Percentiles rank a stretch among this genome's conserved stretches.
These are phyloP conservation scores for Aspergillus terreus DNA, from an alignment of 2,329 filamentous ascomycete genomes.

Conservation along the genomic window DNA sequence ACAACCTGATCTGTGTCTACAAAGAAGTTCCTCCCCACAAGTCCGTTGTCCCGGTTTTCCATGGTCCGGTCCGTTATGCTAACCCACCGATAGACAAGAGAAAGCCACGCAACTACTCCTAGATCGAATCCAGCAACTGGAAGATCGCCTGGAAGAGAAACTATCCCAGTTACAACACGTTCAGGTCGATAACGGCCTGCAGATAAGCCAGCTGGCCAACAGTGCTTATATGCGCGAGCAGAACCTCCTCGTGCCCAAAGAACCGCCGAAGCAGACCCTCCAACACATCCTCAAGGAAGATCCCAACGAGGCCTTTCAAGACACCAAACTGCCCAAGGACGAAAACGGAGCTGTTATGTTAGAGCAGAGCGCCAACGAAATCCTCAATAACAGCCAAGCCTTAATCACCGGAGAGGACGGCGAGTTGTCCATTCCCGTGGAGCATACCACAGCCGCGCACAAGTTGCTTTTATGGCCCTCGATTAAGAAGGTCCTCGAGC, in stretches of 20 bases:
- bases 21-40: constrained; percentile 88
- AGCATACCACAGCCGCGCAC: constrained; percentile 88
- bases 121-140: constrained; percentile 30
- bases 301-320: constrained; percentile 6
- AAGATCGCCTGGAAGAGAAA: constrained; percentile 27
- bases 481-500: constrained; percentile 60
- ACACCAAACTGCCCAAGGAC: constrained; percentile 12
- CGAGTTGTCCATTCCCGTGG: constrained; percentile 69
- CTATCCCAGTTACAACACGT: constrained; percentile 16
- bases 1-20: constrained; percentile 78
- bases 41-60: constrained; percentile 49
- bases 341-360: constrained; percentile 2
- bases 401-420: constrained; percentile 37
- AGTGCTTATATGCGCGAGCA: constrained; percentile 3
- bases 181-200: constrained; percentile 15
- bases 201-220: constrained; percentile 7
- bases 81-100: constrained; percentile 33
- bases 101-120: constrained; percentile 37
- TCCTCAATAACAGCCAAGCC: not conserved
- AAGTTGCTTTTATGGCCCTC: constrained; percentile 70
- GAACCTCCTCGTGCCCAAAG: constrained; percentile 2
- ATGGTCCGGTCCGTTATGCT: not conserved
- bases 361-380: constrained; percentile 5
- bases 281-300: constrained; percentile 25
- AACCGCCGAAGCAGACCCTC: constrained; percentile 12